Base-by-base conservation (phyloP, 2,329 filamentous ascomycete genomes). In the Xylariales sp. region DNA sequence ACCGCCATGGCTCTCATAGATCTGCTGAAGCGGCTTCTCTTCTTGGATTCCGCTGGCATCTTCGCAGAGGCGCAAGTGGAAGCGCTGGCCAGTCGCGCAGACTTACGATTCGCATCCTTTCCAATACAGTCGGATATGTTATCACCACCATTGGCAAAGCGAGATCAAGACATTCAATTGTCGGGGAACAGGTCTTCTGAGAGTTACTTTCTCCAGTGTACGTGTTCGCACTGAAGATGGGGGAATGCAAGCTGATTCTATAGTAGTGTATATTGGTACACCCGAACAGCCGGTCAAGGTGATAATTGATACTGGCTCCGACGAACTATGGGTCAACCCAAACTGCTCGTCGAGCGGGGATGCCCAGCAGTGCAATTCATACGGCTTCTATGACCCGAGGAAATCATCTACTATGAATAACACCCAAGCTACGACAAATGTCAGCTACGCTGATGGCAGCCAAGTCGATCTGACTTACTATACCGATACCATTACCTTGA, bases 291-390 rank as follows among this genome's bases (percentile, higher is more conserved):
- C 59, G 3, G 58, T 81, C 38, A 66, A 60, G 39, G 65, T 83
- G 51, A 65, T 76, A 40, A 67, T 82, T 47, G 79, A 83, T 58
- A 83, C 79, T 3, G 80, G 79, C 20, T 80, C 74, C 56, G 79
- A 73, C 48, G 79, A 82, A 53, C 71, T 78, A 4, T 83, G 79
- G 78, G 64, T 82, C 29, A 62, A 74, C 47, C 50, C 58, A 44
- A 39, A 53, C 48, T 33, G 52, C 19, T 62, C 64, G 55, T 63
- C 50, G 60, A 71, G 20, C 73, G 69, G 53, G 58, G 51, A 12
- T 66, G 61, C 32, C 11, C 10, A 1, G 14, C 22, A 3, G 45
- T 68, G 36, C 69, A 73, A 48, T 18, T 24, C 3, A 19, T 48
- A 3, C 43, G 58, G 60, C 21, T 64, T 65, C 6, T 78, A 69